Percentiles rank a stretch among this genome's conserved stretches.
These are phyloP conservation scores for Stagonosporopsis cucurbitacearum DNA, from an alignment of 2,329 filamentous ascomycete species.

Conservation along the genomic window DNA sequence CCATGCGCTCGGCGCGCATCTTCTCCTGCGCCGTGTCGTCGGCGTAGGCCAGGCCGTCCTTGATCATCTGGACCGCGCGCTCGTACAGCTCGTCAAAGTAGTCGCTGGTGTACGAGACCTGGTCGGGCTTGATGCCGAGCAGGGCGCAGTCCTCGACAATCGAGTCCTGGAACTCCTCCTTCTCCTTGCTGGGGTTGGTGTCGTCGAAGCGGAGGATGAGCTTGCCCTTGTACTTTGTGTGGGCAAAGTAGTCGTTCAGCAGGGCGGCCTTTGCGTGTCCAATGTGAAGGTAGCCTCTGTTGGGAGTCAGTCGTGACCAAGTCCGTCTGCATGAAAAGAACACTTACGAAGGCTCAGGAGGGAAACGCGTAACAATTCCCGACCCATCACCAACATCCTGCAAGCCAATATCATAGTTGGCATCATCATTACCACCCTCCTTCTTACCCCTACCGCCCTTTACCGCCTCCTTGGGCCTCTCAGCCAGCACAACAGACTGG, in stretches of 20 bases:
- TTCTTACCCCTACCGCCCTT: conserved; percentile 75
- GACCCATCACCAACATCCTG: conserved; percentile 77
- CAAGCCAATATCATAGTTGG: conserved; percentile 86
- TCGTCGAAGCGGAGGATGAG: conserved; percentile 94
- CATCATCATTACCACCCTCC: conserved; percentile 80
- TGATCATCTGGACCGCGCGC: conserved; percentile 82
- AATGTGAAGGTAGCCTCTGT: conserved; percentile 83
- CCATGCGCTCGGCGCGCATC: conserved; percentile 84
- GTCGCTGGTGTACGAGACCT: conserved; percentile 88
- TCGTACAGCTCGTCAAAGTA: conserved; percentile 95
- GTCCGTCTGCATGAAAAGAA: neutral
- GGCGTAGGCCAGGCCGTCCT: conserved; percentile 86
- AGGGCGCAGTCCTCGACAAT: conserved; percentile 91
- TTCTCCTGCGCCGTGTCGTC: conserved; percentile 92
- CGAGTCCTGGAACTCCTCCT: conserved; percentile 92
- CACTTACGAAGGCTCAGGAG: conserved; percentile 86
- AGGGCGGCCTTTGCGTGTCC: conserved; percentile 94
- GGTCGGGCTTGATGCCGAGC: conserved; percentile 90
- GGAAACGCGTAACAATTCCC: conserved; percentile 86
- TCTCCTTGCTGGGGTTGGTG: conserved; percentile 97
- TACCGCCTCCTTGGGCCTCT: conserved; percentile 41
- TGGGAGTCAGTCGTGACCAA: conserved; percentile 16
- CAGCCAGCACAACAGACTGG: conserved; percentile 76
- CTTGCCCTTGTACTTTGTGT: conserved; percentile 89
- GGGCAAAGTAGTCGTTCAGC: conserved; percentile 95